Evolutionary conservation across 1,284 basidiomycete genomes (phyloP).

Genomic region (Megacollybia platyphylla): DNA sequence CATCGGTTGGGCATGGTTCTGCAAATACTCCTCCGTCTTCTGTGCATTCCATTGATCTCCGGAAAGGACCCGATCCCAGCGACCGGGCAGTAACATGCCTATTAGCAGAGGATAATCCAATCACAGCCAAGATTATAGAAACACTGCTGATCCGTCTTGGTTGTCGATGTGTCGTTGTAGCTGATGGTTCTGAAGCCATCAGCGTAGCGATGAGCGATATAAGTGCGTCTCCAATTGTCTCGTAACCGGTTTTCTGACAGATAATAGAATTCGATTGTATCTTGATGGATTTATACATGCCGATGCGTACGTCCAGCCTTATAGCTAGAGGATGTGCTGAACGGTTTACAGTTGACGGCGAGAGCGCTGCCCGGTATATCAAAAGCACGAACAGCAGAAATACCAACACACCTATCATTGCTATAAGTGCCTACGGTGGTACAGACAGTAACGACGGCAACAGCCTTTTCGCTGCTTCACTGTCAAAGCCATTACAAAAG

Average conservation of each 20-base stretch:
- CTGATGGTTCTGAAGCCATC: conserved; percentile 93
- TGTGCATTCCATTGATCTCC: conserved; percentile 64
- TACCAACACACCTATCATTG: conserved; percentile 80
- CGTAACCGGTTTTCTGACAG: conserved; percentile 5
- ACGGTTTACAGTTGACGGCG: conserved; percentile 61
- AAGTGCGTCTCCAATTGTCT: conserved; percentile 42
- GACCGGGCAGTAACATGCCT: conserved; percentile 83
- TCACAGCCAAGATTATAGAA: conserved; percentile 92
- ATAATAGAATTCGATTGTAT: conserved; percentile 74
- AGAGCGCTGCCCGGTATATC: conserved; percentile 87
- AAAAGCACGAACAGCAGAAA: conserved; percentile 93
- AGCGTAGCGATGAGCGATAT: conserved; percentile 95
- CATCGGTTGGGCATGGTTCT: conserved; percentile 38
- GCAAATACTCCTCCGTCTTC: conserved; percentile 67
- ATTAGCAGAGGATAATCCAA: conserved; percentile 95
- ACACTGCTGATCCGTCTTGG: conserved; percentile 86
- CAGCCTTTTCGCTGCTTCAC: conserved; percentile 74
- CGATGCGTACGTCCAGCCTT: conserved; percentile 48
- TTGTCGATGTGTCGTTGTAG: conserved; percentile 87
- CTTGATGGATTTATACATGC: conserved; percentile 85
- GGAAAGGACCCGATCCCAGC: conserved; percentile 53
- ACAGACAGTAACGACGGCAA: conserved; percentile 53
- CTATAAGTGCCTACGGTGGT: conserved; percentile 76
- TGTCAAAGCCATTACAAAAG: conserved; percentile 84
- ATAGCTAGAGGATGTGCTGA: conserved; percentile 9